Evolutionary conservation across 306 rosid genomes (phyloP).

Genomic region (Senna siamea): DNA sequence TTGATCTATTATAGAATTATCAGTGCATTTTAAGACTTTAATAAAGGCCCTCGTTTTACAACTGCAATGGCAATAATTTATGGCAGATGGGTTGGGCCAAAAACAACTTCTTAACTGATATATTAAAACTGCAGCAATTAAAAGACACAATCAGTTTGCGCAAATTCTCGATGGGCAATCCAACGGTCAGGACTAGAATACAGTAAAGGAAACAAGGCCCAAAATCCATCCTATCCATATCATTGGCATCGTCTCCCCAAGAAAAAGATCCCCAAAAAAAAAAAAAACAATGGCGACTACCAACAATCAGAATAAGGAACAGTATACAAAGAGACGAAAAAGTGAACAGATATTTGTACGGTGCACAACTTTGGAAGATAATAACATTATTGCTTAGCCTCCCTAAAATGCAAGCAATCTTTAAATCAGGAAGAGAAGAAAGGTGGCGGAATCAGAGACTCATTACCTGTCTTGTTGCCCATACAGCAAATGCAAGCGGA

Average conservation of each 20-base stretch:
- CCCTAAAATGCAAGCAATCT: background rate
- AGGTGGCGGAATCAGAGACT: conserved; percentile 5
- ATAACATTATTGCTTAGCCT: background rate
- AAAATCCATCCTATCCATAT: conserved; percentile 11
- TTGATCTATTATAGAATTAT: background rate
- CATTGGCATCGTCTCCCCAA: background rate
- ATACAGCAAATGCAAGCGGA: conserved; percentile 63
- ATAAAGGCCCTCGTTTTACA: too few species aligned
- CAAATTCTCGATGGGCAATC: background rate
- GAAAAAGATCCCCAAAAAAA: background rate
- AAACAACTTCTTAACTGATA: background rate
- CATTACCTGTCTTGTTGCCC: conserved; percentile 71
- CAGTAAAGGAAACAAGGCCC: background rate
- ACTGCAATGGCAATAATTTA: too few species aligned
- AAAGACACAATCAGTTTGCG: background rate
- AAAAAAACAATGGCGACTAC: background rate
- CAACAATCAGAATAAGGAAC: background rate
- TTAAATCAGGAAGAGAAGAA: background rate
- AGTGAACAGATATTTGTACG: background rate
- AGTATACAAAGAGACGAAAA: background rate
- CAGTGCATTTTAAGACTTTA: too few species aligned
- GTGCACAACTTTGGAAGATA: background rate
- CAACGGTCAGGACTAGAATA: background rate
- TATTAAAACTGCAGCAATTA: background rate
- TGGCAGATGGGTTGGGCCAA: too few species aligned